Conservation (phyloP, 495 filamentous ascomycete species). For the Daldinia grandis region DNA sequence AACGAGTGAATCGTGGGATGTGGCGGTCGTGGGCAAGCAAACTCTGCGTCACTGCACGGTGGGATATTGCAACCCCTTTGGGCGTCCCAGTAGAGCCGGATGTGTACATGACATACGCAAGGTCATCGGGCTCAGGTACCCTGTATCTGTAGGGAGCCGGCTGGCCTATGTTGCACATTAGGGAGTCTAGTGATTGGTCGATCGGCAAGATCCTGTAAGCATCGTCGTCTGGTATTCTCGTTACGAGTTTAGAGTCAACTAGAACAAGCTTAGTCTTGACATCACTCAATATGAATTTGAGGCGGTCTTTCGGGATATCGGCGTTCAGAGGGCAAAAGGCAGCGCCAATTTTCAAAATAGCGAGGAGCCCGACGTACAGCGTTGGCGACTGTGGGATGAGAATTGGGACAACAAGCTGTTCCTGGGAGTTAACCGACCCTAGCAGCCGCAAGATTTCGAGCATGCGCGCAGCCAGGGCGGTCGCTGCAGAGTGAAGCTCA, state of each 20-base stretch:
- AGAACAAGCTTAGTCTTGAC: conserved; percentile 66
- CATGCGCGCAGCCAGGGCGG: conserved; percentile 61
- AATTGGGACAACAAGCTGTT: conserved; percentile 69
- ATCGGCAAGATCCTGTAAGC: conserved; percentile 41
- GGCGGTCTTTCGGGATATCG: conserved; percentile 74
- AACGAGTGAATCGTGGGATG: conserved; percentile 75
- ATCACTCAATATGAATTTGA: conserved; percentile 77
- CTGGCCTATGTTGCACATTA: neutral
- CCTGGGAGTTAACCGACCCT: conserved; percentile 9
- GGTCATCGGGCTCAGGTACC: conserved; percentile 48
- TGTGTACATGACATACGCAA: conserved; percentile 93
- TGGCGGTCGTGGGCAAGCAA: conserved; percentile 78
- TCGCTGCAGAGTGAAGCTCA: conserved; percentile 65
- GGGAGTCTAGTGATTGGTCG: conserved; percentile 21
- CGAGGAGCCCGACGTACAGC: conserved; percentile 76
- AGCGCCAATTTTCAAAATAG: conserved; percentile 76
- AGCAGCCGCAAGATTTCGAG: conserved; percentile 34
- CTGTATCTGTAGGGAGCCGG: conserved; percentile 8
- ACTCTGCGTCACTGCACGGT: conserved; percentile 77
- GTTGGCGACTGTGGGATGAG: conserved; percentile 73
- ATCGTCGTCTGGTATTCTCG: conserved; percentile 40
- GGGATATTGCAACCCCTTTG: conserved; percentile 83
- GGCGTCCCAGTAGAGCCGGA: conserved; percentile 88
- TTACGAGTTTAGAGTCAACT: conserved; percentile 51
- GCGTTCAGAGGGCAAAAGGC: conserved; percentile 82